These are phyloP conservation scores for Filobasidium wieringae DNA, from an alignment of 768 basidiomycete genomes.

Conservation along the genomic window DNA sequence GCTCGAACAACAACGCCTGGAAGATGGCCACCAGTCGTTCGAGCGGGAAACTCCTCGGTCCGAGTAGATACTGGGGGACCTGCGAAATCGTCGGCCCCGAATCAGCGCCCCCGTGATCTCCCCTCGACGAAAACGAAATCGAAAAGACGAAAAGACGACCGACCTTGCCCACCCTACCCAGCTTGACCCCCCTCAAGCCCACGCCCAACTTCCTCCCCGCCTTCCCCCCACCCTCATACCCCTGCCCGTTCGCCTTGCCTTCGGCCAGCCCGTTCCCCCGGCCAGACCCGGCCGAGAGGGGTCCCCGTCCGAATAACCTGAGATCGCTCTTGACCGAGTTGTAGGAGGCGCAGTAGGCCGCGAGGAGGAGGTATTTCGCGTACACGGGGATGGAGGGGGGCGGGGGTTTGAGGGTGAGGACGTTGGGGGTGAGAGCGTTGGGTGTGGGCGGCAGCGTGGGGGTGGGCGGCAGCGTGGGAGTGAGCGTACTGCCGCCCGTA, in stretches of 20 bases:
- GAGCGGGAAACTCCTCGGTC: slow-evolving; percentile 64
- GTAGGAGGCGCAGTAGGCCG: slow-evolving; percentile 68
- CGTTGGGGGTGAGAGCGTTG: background rate
- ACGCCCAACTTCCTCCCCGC: slow-evolving; percentile 40
- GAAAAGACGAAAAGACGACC: background rate
- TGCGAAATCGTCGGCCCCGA: background rate
- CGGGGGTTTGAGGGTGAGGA: background rate
- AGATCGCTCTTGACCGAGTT: slow-evolving; percentile 72
- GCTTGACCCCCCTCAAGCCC: slow-evolving; percentile 44
- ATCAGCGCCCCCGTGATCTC: background rate
- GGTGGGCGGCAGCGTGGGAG: no score
- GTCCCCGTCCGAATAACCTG: slow-evolving; percentile 66
- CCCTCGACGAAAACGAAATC: background rate
- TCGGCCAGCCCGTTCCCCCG: slow-evolving; percentile 34
- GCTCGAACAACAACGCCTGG: slow-evolving; percentile 48
- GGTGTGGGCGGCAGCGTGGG: no score
- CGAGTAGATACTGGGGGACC: slow-evolving; percentile 59
- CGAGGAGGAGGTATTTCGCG: slow-evolving; percentile 62
- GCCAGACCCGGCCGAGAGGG: slow-evolving; percentile 45
- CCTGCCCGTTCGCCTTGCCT: slow-evolving; percentile 40
- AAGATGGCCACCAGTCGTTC: slow-evolving; percentile 71
- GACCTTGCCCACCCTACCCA: slow-evolving; percentile 35
- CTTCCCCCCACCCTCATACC: slow-evolving; percentile 35
- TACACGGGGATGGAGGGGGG: slow-evolving; percentile 20
- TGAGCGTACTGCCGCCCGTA: no score